Evolutionary conservation across 805 yeast species (phyloP), one percentile per base, ranked within the genome.

Genomic region (Candida orba): DNA sequence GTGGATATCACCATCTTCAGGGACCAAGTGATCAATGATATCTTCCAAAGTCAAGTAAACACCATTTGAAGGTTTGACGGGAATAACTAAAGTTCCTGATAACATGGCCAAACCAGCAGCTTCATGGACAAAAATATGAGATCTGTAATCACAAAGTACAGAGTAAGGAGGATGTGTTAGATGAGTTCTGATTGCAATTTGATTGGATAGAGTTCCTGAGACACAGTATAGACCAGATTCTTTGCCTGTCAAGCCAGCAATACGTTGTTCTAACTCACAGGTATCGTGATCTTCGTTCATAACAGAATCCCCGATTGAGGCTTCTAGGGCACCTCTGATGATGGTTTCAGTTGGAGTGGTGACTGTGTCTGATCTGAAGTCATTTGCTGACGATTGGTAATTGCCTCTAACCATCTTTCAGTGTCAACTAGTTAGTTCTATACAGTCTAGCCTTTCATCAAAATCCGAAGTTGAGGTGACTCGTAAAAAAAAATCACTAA

Each of bases 101-200:
- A 91, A 69, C 41, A 86, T 78, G 6, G 96, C 95, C 41, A 91
- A 64, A 3, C 97, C 98, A 31, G 90, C 96, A 23, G 96, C 95
- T 65, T 90, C 98, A 53, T 79, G 79, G 27, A 79, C 69, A 62
- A 73, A 90, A 23, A 90, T 81, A 57, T 90, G 98, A 12, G 91
- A 81, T 48, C 96, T 72, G 63, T 80, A 72, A 62, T 91, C 97
- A 67, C 96, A 87, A 39, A 90, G 58, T 23, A 91, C 70, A n/a
- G 90, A 76, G 66, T 81, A 81, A 3, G 95, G 95, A 15, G 96
- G 96, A 57, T 84, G 91, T 48, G 62, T 63, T 39, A 91, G 66
- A 52, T 83, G 85, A 5, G 88, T 69, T 56, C 96, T 72, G 37
- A 90, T 60, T 14, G 83, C 96, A 48, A 90, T 72, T 65, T 90